A percentile compares a stretch with the other conserved stretches of the same genome.
Evolutionary conservation across 108 stramenopile genomes (phyloP).

Genomic region (Epithemia pelagica): DNA sequence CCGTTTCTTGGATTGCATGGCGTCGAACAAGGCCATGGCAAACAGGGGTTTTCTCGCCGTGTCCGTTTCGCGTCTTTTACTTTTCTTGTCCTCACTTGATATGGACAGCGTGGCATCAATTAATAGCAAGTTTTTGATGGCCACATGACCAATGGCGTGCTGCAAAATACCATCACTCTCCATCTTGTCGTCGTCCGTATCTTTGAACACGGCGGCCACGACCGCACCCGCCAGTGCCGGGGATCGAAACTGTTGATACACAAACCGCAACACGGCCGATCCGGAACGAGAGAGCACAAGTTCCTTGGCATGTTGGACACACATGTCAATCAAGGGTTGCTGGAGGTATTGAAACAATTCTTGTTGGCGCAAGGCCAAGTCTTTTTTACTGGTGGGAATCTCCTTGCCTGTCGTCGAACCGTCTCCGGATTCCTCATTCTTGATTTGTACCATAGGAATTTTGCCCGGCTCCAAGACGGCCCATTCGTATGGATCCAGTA

Average conservation of each 20-base stretch:
- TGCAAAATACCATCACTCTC: background rate
- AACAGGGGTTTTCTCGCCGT: background rate
- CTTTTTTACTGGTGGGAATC: conserved; percentile 1
- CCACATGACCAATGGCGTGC: background rate
- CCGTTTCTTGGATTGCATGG: conserved; percentile 1
- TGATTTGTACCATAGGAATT: conserved; percentile 10
- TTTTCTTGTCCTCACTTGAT: background rate
- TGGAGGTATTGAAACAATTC: conserved; percentile 75
- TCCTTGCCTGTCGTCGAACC: conserved; percentile 16
- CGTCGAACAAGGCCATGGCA: background rate
- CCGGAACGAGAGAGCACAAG: conserved; percentile 73
- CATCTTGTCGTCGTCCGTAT: background rate
- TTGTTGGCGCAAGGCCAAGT: background rate
- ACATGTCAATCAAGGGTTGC: conserved; percentile 53
- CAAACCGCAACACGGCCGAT: conserved; percentile 71
- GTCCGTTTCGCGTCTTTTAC: background rate
- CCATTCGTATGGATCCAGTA: conserved; percentile 86
- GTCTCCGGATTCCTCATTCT: conserved; percentile 17
- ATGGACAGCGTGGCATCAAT: background rate
- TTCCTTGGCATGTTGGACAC: conserved; percentile 54
- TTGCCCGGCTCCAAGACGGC: conserved; percentile 57
- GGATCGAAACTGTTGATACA: conserved; percentile 43
- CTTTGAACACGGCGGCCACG: conserved; percentile 21
- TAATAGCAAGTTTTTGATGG: background rate
- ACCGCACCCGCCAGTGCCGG: conserved; percentile 29